Base-by-base conservation (phyloP, 2,329 filamentous ascomycete genomes). In the Calonectria crousiana region DNA sequence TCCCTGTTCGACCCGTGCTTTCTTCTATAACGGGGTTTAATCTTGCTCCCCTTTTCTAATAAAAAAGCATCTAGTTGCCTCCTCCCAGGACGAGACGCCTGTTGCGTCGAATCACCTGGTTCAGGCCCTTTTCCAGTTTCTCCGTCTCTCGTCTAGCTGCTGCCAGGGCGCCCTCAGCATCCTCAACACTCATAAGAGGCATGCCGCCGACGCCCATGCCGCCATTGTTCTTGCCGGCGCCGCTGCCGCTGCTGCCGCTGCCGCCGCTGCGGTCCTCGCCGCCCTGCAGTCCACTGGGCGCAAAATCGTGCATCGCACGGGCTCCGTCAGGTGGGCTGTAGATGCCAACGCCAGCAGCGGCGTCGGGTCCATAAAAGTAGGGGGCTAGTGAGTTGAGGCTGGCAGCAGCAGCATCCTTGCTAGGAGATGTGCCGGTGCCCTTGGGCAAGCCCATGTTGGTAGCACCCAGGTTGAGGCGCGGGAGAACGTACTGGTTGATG, bases 401-500 rank as follows among this genome's bases (percentile, higher is more conserved):
- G 10, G 88, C 86, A 49, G 88, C 86, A 28, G 88, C 86, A 16
- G 87, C 85, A 28, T 89, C 85, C 67, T 87, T 87, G 13, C 85
- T 81, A 3, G 85, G 81, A 0, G 84, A 80, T 0, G 83, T 78
- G 9, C 82, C 83, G 75, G 83, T 78, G 6, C 83, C 84, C 76
- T 86, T 87, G 14, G 85, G 80, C 30, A 83, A 81, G 8, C 84
- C 84, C 79, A 87, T 84, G 73, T 88, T 89, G 71, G 87, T 86
- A 34, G 86, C 86, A 49, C 88, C 88, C 3, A 91, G 84, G 76
- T 90, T 91, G 20, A 92, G 86, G 5, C 89, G 88, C 23, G 92
- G 92, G 41, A 93, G 85, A 2, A 93, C 90, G 76, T 92, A 92
- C 82, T 93, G 92, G 82, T 93, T 93, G 83, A 93, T 93, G 83